A percentile compares a stretch with the other conserved stretches of the same genome.
phyloP scores from a whole-genome alignment of 2,329 filamentous ascomycete genomes.

The Plectosphaerella sp. region DNA sequence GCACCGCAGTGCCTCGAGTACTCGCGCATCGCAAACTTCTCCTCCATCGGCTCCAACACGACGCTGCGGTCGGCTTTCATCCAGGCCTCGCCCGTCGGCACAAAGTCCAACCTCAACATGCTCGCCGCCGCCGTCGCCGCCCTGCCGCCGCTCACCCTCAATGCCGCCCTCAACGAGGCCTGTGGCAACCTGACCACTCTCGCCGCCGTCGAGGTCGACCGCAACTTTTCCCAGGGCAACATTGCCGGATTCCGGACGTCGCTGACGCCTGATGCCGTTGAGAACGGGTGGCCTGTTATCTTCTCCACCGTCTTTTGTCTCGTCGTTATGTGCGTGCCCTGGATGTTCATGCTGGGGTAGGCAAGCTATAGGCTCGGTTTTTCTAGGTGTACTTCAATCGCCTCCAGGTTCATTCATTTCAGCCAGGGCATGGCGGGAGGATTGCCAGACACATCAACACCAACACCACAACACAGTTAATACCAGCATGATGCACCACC shows the following conservation, averaged over 20 bases:
- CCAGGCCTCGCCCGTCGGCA: slow-evolving; percentile 35
- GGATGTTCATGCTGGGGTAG: slow-evolving; percentile 2
- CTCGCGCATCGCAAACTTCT: slow-evolving; percentile 39
- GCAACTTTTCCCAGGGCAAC: slow-evolving; percentile 37
- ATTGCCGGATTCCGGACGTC: slow-evolving; percentile 27
- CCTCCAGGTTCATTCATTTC: no score
- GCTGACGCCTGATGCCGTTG: neutral
- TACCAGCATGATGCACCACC: no score
- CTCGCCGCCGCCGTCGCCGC: slow-evolving; percentile 34
- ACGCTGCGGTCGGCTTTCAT: slow-evolving; percentile 41
- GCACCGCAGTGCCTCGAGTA: slow-evolving; percentile 32
- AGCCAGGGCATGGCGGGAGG: no score
- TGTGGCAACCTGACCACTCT: slow-evolving; percentile 41
- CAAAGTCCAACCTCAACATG: slow-evolving; percentile 29
- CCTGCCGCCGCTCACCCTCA: slow-evolving; percentile 29
- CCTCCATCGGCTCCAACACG: slow-evolving; percentile 37
- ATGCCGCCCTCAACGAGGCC: slow-evolving; percentile 32
- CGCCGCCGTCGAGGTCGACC: slow-evolving; percentile 35
- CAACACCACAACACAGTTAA: no score
- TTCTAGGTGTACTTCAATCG: no score
- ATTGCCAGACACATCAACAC: no score
- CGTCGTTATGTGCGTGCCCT: neutral
- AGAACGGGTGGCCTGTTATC: neutral
- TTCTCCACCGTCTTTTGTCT: neutral
- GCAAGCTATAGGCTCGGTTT: neutral